Evolutionary conservation across 2,329 filamentous ascomycete genomes (phyloP), one percentile per base, ranked within the genome.

Genomic region (Aspergillus phoenicis): DNA sequence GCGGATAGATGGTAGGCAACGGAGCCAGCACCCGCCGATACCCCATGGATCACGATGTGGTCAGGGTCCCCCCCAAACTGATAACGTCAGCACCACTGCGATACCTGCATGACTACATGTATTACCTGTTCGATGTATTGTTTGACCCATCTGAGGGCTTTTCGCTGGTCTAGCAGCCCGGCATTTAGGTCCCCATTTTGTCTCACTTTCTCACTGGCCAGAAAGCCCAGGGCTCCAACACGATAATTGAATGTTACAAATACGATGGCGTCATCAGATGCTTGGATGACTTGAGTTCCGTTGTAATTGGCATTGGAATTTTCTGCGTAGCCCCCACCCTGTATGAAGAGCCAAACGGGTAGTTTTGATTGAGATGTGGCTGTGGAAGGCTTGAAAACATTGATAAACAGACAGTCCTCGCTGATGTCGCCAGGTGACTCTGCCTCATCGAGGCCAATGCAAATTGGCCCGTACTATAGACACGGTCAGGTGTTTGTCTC

Each of bases 221-320:
- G 78, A 65, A 89, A 90, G 0, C 87, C 88, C 66, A 84, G 84
- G 0, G 85, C 75, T 0, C 86, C 86, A 6, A 90, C 84, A 6
- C 87, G 82, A 71, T 93, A 92, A 73, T 91, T 92, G 75, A 91
- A 83, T 11, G 82, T 87, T 2, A 92, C 88, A 0, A 91, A 84
- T 0, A 93, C 75, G 28, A 91, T 86, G 41, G 83, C 78, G 54
- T 83, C 75, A 13, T 82, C 80, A 20, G 84, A 83, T 1, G 84
- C 85, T 4, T 78, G 70, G 10, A 87, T 79, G 0, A 91, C 76
- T 0, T 82, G 82, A 1, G 80, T 83, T 0, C 85, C 87, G 61
- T 90, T 84, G 66, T 82, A 81, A 62, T 88, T 84, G 26, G 63
- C 64, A 52, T 73, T 70, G 15, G 65, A 83, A 60, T 87, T 82